These are phyloP conservation scores for Phytopythium mirpurense DNA, from an alignment of 352 stramenopile genomes.

Conservation along the genomic window DNA sequence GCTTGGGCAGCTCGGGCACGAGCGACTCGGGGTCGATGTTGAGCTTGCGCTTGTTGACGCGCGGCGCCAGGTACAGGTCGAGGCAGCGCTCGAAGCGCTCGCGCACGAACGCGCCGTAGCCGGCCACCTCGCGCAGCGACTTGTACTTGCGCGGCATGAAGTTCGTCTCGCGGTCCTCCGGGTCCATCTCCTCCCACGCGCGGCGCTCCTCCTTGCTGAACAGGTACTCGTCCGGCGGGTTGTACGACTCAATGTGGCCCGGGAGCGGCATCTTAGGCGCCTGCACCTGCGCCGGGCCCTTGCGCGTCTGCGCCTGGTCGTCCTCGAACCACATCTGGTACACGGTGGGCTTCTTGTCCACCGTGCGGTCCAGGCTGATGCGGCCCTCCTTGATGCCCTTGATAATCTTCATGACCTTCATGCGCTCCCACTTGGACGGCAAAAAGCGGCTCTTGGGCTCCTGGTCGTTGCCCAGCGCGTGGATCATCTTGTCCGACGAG, in stretches of 20 bases:
- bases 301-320: slow-evolving; percentile 83
- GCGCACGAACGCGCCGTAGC: slow-evolving; percentile 95
- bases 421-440: slow-evolving; percentile 96
- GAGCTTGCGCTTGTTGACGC: slow-evolving; percentile 93
- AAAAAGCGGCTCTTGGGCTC: slow-evolving; percentile 94
- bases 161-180: slow-evolving; percentile 94
- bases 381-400: slow-evolving; percentile 95
- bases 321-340: slow-evolving; percentile 93
- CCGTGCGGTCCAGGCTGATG: slow-evolving; percentile 90
- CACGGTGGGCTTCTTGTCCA: slow-evolving; percentile 88
- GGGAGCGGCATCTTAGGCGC: slow-evolving; percentile 97
- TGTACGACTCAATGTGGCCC: slow-evolving; percentile 98
- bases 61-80: slow-evolving; percentile 98
- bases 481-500: slow-evolving; percentile 85
- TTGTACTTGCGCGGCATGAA: slow-evolving; percentile 98
- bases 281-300: slow-evolving; percentile 94
- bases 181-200: slow-evolving; percentile 94
- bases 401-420: slow-evolving; percentile 96
- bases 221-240: slow-evolving; percentile 98
- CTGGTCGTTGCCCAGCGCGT: slow-evolving; percentile 83
- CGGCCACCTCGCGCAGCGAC: slow-evolving; percentile 94
- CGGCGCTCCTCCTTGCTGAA: slow-evolving; percentile 95
- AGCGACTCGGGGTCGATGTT: slow-evolving; percentile 98
- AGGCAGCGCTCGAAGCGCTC: slow-evolving; percentile 99
- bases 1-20: slow-evolving; percentile 95